Conservation (phyloP, 2,329 filamentous ascomycete species). For the Colletotrichum cordylinicola region DNA sequence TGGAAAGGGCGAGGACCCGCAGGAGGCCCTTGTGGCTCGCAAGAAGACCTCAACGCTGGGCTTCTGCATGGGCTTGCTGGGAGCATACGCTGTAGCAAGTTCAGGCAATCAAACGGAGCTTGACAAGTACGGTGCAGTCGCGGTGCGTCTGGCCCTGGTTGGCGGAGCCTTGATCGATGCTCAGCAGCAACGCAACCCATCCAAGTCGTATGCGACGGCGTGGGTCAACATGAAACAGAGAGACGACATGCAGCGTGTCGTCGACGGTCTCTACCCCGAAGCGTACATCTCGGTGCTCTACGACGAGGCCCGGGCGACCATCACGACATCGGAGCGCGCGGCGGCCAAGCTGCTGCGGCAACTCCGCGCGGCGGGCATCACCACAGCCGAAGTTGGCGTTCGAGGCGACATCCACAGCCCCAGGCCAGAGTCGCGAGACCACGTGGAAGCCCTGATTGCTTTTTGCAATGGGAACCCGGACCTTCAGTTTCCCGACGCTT, state of each 20-base stretch:
- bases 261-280: not conserved
- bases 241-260: not conserved
- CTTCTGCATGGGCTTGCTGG: too few species aligned
- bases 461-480: slow-evolving; percentile 8
- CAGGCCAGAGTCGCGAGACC: not conserved
- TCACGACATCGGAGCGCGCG: slow-evolving; percentile 29
- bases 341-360: not conserved
- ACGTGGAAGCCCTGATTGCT: not conserved
- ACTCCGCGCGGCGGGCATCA: slow-evolving; percentile 18
- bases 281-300: slow-evolving; percentile 41
- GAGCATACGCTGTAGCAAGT: too few species aligned
- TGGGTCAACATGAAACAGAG: too few species aligned
- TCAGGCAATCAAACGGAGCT: too few species aligned
- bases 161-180: too few species aligned
- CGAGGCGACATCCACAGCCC: slow-evolving; percentile 37
- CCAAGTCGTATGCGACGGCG: too few species aligned
- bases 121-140: too few species aligned
- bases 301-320: slow-evolving; percentile 40
- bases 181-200: too few species aligned
- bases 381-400: slow-evolving; percentile 27
- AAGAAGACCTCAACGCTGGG: too few species aligned
- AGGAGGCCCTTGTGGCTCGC: too few species aligned
- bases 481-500: slow-evolving; percentile 37
- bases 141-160: too few species aligned
- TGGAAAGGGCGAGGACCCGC: too few species aligned